Percentiles rank a stretch among this genome's conserved stretches.
Evolutionary conservation across 148 eudicot species (phyloP).

Genomic region (Vaccinium darrowii): DNA sequence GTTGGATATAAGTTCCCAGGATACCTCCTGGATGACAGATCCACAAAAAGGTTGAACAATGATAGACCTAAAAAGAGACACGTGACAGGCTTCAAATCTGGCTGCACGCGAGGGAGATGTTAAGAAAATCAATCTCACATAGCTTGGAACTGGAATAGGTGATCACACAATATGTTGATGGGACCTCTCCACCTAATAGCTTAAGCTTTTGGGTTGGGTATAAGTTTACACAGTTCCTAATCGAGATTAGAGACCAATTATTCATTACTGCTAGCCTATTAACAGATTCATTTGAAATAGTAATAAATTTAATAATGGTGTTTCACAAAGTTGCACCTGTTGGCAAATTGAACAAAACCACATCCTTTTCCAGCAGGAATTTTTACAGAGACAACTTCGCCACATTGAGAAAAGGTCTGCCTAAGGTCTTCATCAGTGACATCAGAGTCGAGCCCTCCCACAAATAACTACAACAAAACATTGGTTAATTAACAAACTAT

Average conservation of each 20-base stretch:
- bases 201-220: no score
- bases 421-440: slow-evolving; percentile 58
- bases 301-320: no score
- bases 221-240: not conserved
- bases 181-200: no score
- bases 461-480: slow-evolving; percentile 44
- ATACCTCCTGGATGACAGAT: no score
- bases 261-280: not conserved
- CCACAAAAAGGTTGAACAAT: no score
- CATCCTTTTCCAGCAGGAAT: slow-evolving; percentile 66
- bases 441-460: slow-evolving; percentile 63
- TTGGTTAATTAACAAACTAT: not conserved
- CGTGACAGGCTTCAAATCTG: no score
- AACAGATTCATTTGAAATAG: not conserved
- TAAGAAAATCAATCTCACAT: no score
- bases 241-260: not conserved
- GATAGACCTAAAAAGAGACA: no score
- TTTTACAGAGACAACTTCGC: slow-evolving; percentile 56
- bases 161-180: no score
- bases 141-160: no score
- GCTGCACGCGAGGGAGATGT: no score
- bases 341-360: slow-evolving; percentile 64
- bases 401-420: slow-evolving; percentile 53
- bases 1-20: no score
- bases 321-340: slow-evolving; percentile 34